Base-by-base conservation (phyloP, 441 rosid species). In the Monsonia emarginata region DNA sequence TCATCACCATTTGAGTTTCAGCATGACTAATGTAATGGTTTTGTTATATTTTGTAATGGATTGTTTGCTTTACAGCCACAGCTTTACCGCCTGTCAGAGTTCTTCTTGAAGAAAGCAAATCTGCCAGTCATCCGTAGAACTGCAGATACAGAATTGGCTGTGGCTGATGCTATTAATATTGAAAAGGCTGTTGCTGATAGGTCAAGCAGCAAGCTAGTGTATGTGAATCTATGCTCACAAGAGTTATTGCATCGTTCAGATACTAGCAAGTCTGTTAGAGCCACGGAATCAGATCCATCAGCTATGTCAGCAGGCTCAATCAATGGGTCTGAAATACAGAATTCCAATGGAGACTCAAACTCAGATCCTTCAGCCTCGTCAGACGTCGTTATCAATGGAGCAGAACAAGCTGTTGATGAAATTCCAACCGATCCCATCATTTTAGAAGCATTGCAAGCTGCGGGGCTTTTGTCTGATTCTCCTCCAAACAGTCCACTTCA, bases 91-190 rank as follows among this genome's bases (percentile, higher is more conserved):
- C 67, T 95, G 80, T 69, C 99, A 25, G 99, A 95, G 74, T 85
- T 78, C 74, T 79, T 91, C 72, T 73, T 95, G 84, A 91, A 78
- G 84, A 88, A 82, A 78, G 81, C 83, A 84, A 83, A 91, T 78
- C 73, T 86, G 68, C 85, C 82, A 21, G 79, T 85, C 69, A 75
- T 88, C 68, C 69, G 86, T 75, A 85, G 95, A 79, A 86, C 84
- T 66, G 99, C 98, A 72, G 96, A 80, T 42, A 88, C 96, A 32
- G 99, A 95, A 80, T 81, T 95, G 81, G 98, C 98, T 46, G 91
- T 95, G 74, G 99, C 99, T 66, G 99, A 95, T 85, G 99, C 98
- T 44, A 72, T 86, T 70, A 95, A 95, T 74, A 88, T 91, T 30
- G 99, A 95, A 79, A 91, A 83, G 78, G 88, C 68, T 27, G 88